phyloP scores from a whole-genome alignment of 2,329 filamentous ascomycete species.

The Calcarisporium arbuscula region DNA sequence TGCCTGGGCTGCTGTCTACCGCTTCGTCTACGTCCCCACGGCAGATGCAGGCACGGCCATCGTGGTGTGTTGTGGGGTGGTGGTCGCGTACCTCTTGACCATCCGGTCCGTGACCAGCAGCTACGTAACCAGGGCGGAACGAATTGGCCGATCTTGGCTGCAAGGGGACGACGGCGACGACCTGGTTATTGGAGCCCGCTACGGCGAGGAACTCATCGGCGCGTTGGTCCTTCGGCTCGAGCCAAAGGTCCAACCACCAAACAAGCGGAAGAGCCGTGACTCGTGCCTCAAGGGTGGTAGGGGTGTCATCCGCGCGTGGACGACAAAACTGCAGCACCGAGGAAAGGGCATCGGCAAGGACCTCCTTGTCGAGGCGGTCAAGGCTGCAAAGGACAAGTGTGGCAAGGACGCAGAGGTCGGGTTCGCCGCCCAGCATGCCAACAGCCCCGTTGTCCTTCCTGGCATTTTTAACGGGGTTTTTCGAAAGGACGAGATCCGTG shows the following conservation, averaged over 20 bases:
- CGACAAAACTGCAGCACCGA: constrained; percentile 63
- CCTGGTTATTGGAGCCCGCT: constrained; percentile 59
- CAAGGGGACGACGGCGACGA: constrained; percentile 37
- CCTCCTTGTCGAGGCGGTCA: constrained; percentile 67
- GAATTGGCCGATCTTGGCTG: constrained; percentile 57
- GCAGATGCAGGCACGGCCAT: constrained; percentile 49
- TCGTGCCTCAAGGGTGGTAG: constrained; percentile 49
- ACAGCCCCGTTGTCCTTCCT: constrained; percentile 59
- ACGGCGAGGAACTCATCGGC: constrained; percentile 63
- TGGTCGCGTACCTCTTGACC: constrained; percentile 57
- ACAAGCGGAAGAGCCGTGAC: constrained; percentile 31
- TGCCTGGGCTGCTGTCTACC: constrained; percentile 37
- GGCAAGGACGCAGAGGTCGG: constrained; percentile 61
- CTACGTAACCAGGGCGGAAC: constrained; percentile 59
- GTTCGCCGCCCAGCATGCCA: constrained; percentile 73
- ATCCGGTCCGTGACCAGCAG: constrained; percentile 54
- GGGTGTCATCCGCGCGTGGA: constrained; percentile 77
- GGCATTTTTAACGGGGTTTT: constrained; percentile 56
- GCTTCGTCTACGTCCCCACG: constrained; percentile 36
- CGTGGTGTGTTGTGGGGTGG: constrained; percentile 52
- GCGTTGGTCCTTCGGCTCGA: constrained; percentile 64
- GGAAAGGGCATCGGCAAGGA: constrained; percentile 65
- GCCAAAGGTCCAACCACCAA: constrained; percentile 23
- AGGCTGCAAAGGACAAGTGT: constrained; percentile 59
- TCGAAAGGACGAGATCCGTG: constrained; percentile 51